Conservation (phyloP, 2,329 filamentous ascomycete genomes). For the Ramularia endophylla region DNA sequence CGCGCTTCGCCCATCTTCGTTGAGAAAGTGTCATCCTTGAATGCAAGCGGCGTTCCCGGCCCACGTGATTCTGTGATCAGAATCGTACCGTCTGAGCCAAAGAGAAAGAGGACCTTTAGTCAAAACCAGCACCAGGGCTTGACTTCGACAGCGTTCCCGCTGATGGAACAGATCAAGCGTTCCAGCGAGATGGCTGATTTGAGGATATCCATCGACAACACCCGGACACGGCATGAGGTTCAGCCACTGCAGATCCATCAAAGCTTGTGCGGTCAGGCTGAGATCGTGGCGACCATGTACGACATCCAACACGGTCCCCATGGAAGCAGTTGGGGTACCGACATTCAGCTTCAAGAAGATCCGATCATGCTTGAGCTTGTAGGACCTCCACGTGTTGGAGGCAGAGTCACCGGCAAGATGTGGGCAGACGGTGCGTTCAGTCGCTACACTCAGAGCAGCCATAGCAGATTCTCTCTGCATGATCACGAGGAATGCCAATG, state of each 20-base stretch:
- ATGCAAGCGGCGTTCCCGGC: no score
- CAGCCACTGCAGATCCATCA: slow-evolving; percentile 1
- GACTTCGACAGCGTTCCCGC: no score
- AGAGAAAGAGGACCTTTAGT: no score
- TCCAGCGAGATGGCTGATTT: no score
- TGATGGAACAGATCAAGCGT: no score
- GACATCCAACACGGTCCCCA: neutral
- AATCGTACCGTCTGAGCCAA: no score
- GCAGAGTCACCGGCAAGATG: slow-evolving; percentile 5
- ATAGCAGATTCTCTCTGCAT: neutral
- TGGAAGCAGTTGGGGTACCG: slow-evolving; percentile 3
- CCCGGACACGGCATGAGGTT: slow-evolving; percentile 2
- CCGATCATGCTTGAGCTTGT: slow-evolving; percentile 5
- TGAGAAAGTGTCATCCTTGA: no score
- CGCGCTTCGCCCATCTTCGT: no score
- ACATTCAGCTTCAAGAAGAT: slow-evolving; percentile 4
- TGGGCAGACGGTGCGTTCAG: slow-evolving; percentile 4
- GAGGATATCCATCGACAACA: neutral
- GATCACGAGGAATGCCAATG: slow-evolving; percentile 2
- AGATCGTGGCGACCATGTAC: slow-evolving; percentile 1
- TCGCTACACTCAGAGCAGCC: slow-evolving; percentile 5
- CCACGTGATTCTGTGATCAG: no score
- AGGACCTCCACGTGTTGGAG: slow-evolving; percentile 7
- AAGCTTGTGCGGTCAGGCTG: slow-evolving; percentile 5
- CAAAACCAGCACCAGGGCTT: no score